Evolutionary conservation across 163 green algal species (phyloP).

Genomic region (Scenedesmus sp.): DNA sequence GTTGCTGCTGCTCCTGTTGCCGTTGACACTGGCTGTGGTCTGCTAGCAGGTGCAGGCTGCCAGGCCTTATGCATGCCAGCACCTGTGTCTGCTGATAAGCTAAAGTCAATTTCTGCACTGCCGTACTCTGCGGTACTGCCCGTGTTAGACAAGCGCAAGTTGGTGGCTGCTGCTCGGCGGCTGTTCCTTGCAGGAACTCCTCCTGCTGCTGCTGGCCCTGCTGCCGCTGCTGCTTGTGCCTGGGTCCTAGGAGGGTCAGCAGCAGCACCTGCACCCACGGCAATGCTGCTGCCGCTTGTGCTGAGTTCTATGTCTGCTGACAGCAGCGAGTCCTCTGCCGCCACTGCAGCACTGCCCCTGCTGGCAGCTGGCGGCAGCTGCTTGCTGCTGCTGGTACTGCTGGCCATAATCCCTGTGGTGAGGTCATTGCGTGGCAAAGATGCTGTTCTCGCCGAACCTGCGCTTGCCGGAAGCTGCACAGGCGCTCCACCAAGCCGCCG

Average conservation of each 20-base stretch:
- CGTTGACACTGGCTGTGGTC: not conserved
- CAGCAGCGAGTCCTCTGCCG: not conserved
- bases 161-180: not conserved
- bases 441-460: not conserved
- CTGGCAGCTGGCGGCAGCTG: not conserved
- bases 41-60: not conserved
- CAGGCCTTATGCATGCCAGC: not conserved
- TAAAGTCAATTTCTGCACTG: not conserved
- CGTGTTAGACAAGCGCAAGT: not conserved
- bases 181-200: not conserved
- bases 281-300: not conserved
- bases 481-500: not conserved
- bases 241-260: not conserved
- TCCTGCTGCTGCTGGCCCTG: not conserved
- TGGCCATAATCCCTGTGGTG: not conserved
- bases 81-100: not conserved
- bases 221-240: not conserved
- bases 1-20: not conserved
- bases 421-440: not conserved
- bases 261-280: not conserved
- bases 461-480: not conserved
- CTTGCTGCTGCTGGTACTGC: constrained; percentile 6
- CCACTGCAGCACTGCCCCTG: not conserved
- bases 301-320: constrained; percentile 11
- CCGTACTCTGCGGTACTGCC: not conserved